Evolutionary conservation across 2,329 filamentous ascomycete species (phyloP).

Genomic region (Penicillium sp.): DNA sequence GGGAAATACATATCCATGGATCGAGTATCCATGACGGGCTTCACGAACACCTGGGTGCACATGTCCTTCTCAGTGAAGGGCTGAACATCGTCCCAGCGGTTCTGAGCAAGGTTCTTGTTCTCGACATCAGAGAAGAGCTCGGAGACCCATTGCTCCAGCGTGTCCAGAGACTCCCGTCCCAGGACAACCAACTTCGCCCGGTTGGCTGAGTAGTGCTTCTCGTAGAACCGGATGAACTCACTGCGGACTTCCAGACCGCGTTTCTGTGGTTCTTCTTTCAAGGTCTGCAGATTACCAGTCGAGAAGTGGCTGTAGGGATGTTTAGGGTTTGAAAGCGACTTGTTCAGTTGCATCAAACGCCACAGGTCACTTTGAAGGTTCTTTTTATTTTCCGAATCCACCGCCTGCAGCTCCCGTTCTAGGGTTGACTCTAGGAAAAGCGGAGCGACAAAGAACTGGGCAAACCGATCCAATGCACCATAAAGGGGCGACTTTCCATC

Average conservation of each 20-base stretch:
- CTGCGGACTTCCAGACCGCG: slow-evolving; percentile 79
- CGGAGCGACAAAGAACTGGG: slow-evolving; percentile 88
- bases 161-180: slow-evolving; percentile 76
- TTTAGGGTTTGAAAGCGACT: slow-evolving; percentile 79
- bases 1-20: slow-evolving; percentile 79
- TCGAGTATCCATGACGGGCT: slow-evolving; percentile 85
- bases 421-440: slow-evolving; percentile 81
- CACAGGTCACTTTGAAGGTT: slow-evolving; percentile 88
- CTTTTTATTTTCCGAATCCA: slow-evolving; percentile 97
- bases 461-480: slow-evolving; percentile 84
- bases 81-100: slow-evolving; percentile 64
- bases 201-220: slow-evolving; percentile 87
- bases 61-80: slow-evolving; percentile 61
- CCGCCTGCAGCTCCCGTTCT: slow-evolving; percentile 81
- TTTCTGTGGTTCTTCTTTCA: slow-evolving; percentile 77
- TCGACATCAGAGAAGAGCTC: slow-evolving; percentile 78
- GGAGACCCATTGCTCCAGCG: slow-evolving; percentile 77
- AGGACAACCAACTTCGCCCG: slow-evolving; percentile 88
- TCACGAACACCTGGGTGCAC: slow-evolving; percentile 74
- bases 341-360: slow-evolving; percentile 83
- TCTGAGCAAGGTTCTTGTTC: slow-evolving; percentile 73
- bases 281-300: slow-evolving; percentile 80
- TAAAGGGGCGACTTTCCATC: slow-evolving; percentile 60
- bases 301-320: slow-evolving; percentile 92
- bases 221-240: slow-evolving; percentile 90